A percentile compares a stretch with the other conserved stretches of the same genome.
These are phyloP conservation scores for Elymus sibiricus DNA, from an alignment of 176 grass and related monocot species.

Conservation along the genomic window DNA sequence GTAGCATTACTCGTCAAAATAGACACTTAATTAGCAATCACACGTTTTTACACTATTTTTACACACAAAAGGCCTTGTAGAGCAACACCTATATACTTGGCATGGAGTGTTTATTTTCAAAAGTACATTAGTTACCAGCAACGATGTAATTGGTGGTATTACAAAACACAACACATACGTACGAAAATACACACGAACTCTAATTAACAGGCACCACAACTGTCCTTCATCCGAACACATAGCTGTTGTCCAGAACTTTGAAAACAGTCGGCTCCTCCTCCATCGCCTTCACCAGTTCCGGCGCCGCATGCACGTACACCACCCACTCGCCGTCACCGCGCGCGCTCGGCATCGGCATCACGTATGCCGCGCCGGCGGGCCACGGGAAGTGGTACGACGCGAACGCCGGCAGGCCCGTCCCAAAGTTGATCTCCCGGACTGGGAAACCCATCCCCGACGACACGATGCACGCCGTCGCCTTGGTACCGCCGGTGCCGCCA, in stretches of 20 bases:
- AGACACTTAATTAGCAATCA: too few species aligned
- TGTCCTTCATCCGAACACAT: slow-evolving; percentile 29
- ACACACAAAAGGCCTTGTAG: too few species aligned
- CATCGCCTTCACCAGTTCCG: slow-evolving; percentile 38
- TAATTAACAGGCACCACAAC: too few species aligned
- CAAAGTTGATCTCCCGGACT: background rate
- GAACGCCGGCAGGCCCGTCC: background rate
- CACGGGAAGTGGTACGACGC: slow-evolving; percentile 3
- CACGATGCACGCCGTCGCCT: slow-evolving; percentile 3
- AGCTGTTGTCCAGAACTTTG: slow-evolving; percentile 25
- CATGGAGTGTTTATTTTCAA: too few species aligned
- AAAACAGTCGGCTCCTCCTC: slow-evolving; percentile 56
- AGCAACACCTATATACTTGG: too few species aligned
- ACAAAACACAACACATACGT: too few species aligned
- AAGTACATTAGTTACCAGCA: too few species aligned
- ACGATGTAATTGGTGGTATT: too few species aligned
- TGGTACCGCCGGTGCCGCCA: background rate
- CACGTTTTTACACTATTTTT: too few species aligned
- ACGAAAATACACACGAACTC: too few species aligned
- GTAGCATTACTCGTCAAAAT: too few species aligned
- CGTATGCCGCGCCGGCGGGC: background rate
- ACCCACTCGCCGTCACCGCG: slow-evolving; percentile 37
- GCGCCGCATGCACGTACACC: slow-evolving; percentile 52
- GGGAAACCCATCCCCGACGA: slow-evolving; percentile 5
- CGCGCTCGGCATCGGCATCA: slow-evolving; percentile 5